These are phyloP conservation scores for Pseudocohnilembus persalinus DNA, from an alignment of 169 alveolate species.

Conservation along the genomic window DNA sequence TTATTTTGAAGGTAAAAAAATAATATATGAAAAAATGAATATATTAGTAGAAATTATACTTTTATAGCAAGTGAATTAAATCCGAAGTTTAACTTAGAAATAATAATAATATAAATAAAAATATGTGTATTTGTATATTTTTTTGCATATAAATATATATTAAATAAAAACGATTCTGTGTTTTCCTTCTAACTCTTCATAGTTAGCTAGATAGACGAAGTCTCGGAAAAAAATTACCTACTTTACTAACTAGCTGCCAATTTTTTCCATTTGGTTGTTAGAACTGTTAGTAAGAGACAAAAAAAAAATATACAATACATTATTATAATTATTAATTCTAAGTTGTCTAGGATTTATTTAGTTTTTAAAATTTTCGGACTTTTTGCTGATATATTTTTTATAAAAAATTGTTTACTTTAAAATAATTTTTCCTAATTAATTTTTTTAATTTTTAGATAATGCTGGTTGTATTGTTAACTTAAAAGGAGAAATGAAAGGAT, in stretches of 20 bases:
- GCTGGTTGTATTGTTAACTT: slow-evolving; percentile 99
- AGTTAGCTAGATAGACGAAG: background rate
- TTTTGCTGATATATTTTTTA: background rate
- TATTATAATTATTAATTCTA: background rate
- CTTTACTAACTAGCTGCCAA: background rate
- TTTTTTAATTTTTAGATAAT: slow-evolving; percentile 81
- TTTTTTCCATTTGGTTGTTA: background rate
- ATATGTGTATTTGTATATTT: too few species aligned
- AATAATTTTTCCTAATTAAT: background rate
- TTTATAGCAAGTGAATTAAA: too few species aligned
- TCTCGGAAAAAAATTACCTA: background rate
- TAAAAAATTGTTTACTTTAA: background rate
- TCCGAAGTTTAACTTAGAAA: too few species aligned
- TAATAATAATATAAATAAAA: too few species aligned
- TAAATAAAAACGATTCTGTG: background rate
- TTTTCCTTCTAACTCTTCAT: background rate
- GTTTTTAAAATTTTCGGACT: background rate
- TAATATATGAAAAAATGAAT: background rate
- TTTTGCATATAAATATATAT: too few species aligned
- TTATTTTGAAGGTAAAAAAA: slow-evolving; percentile 92
- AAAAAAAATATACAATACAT: too few species aligned
- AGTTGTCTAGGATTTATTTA: background rate
- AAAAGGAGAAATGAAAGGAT: slow-evolving; percentile 99
- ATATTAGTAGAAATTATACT: too few species aligned
- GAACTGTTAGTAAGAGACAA: background rate